Evolutionary conservation across 2,329 filamentous ascomycete genomes (phyloP).

Genomic region (Aspergillus jensenii): DNA sequence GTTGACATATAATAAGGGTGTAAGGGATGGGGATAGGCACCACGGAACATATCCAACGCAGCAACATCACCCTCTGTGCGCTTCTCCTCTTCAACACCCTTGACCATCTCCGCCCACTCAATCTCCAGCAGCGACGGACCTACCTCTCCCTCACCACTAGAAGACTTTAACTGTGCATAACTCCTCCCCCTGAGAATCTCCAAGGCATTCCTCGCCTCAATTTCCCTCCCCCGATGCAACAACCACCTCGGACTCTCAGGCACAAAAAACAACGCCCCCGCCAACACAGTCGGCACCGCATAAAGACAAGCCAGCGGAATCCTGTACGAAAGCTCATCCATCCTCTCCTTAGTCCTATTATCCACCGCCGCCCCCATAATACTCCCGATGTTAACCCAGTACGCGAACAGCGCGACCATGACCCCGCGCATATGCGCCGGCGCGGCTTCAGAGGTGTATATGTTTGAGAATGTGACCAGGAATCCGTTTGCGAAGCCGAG

Average conservation of each 20-base stretch:
- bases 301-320: constrained; percentile 25
- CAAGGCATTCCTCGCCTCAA: neutral
- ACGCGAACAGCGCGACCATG: neutral
- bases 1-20: neutral
- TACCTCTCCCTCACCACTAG: neutral
- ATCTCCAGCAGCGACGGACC: neutral
- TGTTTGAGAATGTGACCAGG: neutral
- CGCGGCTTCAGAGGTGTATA: neutral
- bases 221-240: constrained; percentile 21
- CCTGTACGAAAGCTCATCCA: constrained; percentile 23
- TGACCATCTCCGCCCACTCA: neutral
- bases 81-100: neutral
- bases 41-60: neutral
- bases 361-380: constrained; percentile 11
- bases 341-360: constrained; percentile 25
- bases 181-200: neutral
- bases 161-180: too few relatives aligned
- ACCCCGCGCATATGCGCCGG: neutral
- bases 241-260: constrained; percentile 30
- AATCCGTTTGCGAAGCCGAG: neutral
- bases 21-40: too few relatives aligned
- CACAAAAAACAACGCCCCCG: constrained; percentile 25
- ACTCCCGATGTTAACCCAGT: constrained; percentile 4
- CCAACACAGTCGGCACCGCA: constrained; percentile 23
- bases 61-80: neutral